Base-by-base conservation (phyloP, 495 filamentous ascomycete genomes). In the Parathielavia appendiculata region DNA sequence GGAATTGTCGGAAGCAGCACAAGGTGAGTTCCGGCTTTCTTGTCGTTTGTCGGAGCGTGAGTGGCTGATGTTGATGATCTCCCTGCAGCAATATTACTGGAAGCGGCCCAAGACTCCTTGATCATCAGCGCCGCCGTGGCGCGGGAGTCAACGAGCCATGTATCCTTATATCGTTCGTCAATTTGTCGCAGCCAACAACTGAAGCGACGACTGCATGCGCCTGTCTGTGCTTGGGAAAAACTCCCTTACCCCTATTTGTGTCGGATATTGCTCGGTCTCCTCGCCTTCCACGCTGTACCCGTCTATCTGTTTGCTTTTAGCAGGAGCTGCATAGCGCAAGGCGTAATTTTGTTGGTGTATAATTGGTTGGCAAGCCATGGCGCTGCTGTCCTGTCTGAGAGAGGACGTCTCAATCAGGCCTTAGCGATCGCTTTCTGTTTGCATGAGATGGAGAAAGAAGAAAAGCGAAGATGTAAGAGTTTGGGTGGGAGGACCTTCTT, bases 1-100 rank as follows among this genome's bases (percentile, higher is more conserved):
- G 93, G 55, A 86, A 83, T 69, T 96, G 92, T 65, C 79, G 93
- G 60, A 96, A 95, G 74, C 87, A 90, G 66, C 93, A 98, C 73
- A 98, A 98, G 89, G 93, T 98, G 76, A 67, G 77, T 38, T 20
- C 40, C 17, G 35, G 30, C 23, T 55, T 23, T 60, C 54, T 50
- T 17, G 17, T 20, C 13, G 14, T 35, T 23, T 32, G 45, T 41
- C 53, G 19, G 16, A 35, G 46, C 58, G 71, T 16, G 19, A n/a
- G 35, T 14, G 60, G 14, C 62, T 54, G 40, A 46, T n/a, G 48
- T 58, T 65, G 62, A 66, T 49, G 51, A 30, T 62, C 9, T 40
- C 2, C 56, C 52, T 57, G 65, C 54, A 95, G 90, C 90, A 93
- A 95, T 93, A 95, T 71, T 95, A 86, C 75, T 95, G 90, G 90